These are phyloP conservation scores for Bocquillonia castaneifolia DNA, from an alignment of 441 rosid species.

Conservation along the genomic window DNA sequence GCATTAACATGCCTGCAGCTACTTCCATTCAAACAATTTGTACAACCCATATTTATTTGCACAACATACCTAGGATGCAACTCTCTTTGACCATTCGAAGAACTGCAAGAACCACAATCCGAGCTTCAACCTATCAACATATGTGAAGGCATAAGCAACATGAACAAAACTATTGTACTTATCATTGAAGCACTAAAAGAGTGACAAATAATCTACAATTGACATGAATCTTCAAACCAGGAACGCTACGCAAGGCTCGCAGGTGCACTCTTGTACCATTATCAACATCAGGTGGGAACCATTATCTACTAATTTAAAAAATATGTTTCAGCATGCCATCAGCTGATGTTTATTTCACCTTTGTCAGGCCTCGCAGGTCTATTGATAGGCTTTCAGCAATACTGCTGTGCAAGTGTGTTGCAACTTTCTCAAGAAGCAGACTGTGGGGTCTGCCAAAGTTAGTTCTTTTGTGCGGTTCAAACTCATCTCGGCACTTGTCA, in stretches of 20 bases:
- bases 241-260: not conserved
- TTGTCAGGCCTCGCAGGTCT: constrained; percentile 73
- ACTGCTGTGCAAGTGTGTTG: constrained; percentile 58
- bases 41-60: not conserved
- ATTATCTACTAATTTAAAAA: not conserved
- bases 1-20: constrained; percentile 2
- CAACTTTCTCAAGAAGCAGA: constrained; percentile 74
- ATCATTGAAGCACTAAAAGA: not conserved
- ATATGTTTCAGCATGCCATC: constrained; percentile 11
- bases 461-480: constrained; percentile 33
- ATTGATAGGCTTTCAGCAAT: constrained; percentile 51
- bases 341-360: constrained; percentile 49
- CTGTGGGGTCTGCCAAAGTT: constrained; percentile 46
- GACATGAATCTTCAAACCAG: not conserved
- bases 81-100: constrained; percentile 87
- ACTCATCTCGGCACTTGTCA: constrained; percentile 31
- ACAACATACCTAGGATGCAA: constrained; percentile 41
- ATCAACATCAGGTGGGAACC: not conserved
- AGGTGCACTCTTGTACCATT: not conserved
- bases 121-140: constrained; percentile 72
- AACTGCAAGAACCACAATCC: constrained; percentile 86
- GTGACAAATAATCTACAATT: not conserved
- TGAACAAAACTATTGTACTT: not conserved
- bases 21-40: not conserved
- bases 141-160: constrained; percentile 20